Conservation (phyloP, 2,329 filamentous ascomycete species). For the Cladophialophora bantiana region DNA sequence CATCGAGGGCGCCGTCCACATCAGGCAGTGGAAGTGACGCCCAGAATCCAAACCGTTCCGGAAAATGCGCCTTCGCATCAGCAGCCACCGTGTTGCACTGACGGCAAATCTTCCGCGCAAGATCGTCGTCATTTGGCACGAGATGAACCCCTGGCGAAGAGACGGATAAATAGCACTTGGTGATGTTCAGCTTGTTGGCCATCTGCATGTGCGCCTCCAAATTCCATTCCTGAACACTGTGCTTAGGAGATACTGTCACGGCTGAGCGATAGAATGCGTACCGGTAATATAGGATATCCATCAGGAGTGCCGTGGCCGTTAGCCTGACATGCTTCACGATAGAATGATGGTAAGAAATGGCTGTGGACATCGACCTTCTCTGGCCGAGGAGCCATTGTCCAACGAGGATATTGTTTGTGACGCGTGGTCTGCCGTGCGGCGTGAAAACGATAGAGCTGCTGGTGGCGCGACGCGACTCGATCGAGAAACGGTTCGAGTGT, state of each 20-base stretch:
- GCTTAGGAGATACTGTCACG: slow-evolving; percentile 31
- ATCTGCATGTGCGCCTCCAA: slow-evolving; percentile 54
- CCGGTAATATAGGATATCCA: slow-evolving; percentile 18
- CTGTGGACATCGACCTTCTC: slow-evolving; percentile 13
- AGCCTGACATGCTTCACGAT: slow-evolving; percentile 8
- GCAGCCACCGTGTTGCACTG: slow-evolving; percentile 43
- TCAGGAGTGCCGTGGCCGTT: slow-evolving; percentile 19
- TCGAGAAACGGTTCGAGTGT: too few species aligned
- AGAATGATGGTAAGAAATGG: slow-evolving; percentile 15
- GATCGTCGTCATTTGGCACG: slow-evolving; percentile 44
- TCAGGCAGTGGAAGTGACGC: slow-evolving; percentile 61
- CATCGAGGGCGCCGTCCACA: slow-evolving; percentile 53
- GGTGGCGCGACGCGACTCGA: too few species aligned
- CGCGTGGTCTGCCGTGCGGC: too few species aligned
- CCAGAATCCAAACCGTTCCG: slow-evolving; percentile 58
- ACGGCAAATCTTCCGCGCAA: slow-evolving; percentile 47
- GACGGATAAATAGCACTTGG: slow-evolving; percentile 61
- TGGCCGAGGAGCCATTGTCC: too few species aligned
- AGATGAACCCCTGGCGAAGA: slow-evolving; percentile 61
- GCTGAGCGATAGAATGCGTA: not conserved
- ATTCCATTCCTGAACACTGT: slow-evolving; percentile 50
- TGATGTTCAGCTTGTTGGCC: slow-evolving; percentile 58
- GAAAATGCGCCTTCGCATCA: slow-evolving; percentile 34
- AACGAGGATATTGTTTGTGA: too few species aligned
- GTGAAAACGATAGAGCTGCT: too few species aligned